Evolutionary conservation across 768 basidiomycete species (phyloP).

Genomic region (Collybia nuda): DNA sequence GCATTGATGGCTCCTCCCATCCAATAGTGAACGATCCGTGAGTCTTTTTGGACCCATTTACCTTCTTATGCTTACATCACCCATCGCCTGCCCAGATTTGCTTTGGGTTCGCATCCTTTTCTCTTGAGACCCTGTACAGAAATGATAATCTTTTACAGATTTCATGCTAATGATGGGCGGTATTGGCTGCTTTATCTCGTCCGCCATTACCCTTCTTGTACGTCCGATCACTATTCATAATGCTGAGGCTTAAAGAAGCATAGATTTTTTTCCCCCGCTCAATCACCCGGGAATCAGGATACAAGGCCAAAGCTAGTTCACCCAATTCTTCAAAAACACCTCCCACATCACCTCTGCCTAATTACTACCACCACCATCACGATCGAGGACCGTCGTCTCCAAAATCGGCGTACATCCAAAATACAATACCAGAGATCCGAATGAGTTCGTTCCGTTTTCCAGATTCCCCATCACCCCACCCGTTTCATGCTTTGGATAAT

Average conservation of each 20-base stretch:
- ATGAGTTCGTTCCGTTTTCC: conserved; percentile 24
- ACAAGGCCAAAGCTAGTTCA: conserved; percentile 42
- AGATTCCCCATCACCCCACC: conserved; percentile 5
- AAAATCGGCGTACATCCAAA: conserved; percentile 7
- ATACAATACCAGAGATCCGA: conserved; percentile 5
- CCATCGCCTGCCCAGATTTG: conserved; percentile 42
- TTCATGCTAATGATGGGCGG: conserved; percentile 70
- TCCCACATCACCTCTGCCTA: conserved; percentile 23
- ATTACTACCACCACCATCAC: conserved; percentile 15
- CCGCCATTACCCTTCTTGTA: conserved; percentile 78
- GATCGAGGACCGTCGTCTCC: neutral
- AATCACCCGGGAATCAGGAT: conserved; percentile 61
- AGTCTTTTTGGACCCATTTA: conserved; percentile 26
- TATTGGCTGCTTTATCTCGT: conserved; percentile 77
- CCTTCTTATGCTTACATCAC: conserved; percentile 14
- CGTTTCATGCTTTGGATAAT: conserved; percentile 6
- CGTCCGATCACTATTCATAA: conserved; percentile 20
- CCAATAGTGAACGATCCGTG: conserved; percentile 54
- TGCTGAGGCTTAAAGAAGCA: conserved; percentile 2
- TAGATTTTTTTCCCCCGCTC: conserved; percentile 83
- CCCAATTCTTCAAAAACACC: conserved; percentile 26
- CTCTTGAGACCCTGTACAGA: neutral
- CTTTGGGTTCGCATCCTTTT: conserved; percentile 44
- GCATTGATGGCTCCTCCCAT: conserved; percentile 45
- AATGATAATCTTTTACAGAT: conserved; percentile 39